Conservation (phyloP, 345 rosid genomes). For the Corymbia maculata region DNA sequence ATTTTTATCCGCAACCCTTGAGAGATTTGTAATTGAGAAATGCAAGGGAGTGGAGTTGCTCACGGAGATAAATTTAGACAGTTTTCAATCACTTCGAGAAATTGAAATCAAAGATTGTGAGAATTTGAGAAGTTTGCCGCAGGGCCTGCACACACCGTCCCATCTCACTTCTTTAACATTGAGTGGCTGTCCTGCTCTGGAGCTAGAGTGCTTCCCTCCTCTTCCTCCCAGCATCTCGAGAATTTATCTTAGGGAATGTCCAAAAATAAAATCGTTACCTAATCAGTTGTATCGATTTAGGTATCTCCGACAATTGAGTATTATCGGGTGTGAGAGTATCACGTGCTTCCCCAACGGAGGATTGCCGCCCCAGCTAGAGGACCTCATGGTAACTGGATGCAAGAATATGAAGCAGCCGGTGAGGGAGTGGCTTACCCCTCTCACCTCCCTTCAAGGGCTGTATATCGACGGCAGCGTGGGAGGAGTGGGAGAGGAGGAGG, state of each 20-base stretch:
- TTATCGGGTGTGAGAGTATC: not conserved
- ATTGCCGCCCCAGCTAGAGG: not conserved
- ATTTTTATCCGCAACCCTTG: not conserved
- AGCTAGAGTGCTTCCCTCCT: not conserved
- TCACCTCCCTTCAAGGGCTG: rapidly evolving
- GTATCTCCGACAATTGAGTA: not conserved
- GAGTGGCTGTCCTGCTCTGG: not conserved
- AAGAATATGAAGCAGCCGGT: not conserved
- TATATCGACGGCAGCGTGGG: rapidly evolving
- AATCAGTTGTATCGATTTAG: not conserved
- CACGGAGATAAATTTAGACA: not conserved
- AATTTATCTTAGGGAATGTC: rapidly evolving
- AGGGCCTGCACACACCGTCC: not conserved
- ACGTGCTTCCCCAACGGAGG: not conserved
- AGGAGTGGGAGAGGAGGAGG: not conserved
- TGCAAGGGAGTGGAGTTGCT: not conserved
- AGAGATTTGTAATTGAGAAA: not conserved
- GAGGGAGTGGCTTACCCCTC: not conserved
- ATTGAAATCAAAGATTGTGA: rapidly evolving
- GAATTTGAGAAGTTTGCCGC: not conserved
- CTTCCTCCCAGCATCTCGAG: not conserved
- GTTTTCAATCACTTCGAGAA: not conserved
- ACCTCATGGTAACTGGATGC: rapidly evolving
- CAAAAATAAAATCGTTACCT: not conserved
- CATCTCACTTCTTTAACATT: not conserved